Evolutionary conservation across 1,284 basidiomycete genomes (phyloP), one percentile per base, ranked within the genome.

Genomic region (Dichomitus squalens): DNA sequence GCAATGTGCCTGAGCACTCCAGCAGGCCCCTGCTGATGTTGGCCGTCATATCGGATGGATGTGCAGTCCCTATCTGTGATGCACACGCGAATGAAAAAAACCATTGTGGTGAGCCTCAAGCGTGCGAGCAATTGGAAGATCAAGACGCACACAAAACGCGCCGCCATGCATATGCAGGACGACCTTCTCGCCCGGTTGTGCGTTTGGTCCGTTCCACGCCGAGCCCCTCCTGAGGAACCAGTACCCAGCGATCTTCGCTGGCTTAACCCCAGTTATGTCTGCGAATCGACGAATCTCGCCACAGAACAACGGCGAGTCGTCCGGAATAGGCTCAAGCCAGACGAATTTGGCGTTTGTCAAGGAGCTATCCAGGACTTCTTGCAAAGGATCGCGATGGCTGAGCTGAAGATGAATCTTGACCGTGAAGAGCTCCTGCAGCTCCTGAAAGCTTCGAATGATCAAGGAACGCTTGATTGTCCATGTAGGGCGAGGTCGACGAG

Each of bases 141-240:
- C n/a, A 14, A 29, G 2, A 23, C 49, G 2, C 12, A 33, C 58
- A 31, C 27, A 31, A 58, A 79, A 83, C 1, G 70, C 78, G n/a
- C 49, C 80, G 40, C 84, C 84, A 61, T 86, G 84, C 1, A 86
- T 65, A 35, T 71, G 66, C 61, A 80, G 77, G 1, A 83, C 52
- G 5, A 84, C 77, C 63, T 82, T 84, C 49, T 78, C 75, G 9
- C 70, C 72, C 0, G 65, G 65, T 25, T 38, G 58, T 0, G 74
- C 66, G 7, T 64, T 61, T 5, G 64, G 68, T 21, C 64, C 38
- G 23, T 41, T 18, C 34, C 53, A 57, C n/a, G 61, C 48, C 12
- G 39, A 18, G n/a, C 61, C 59, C 23, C 67, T 64, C 29, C 58
- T 57, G 50, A 71, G 66, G 18, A 72, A 64, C 76, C 76, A 77